Base-by-base conservation (phyloP, 2,329 filamentous ascomycete species). In the Ilyonectria robusta region DNA sequence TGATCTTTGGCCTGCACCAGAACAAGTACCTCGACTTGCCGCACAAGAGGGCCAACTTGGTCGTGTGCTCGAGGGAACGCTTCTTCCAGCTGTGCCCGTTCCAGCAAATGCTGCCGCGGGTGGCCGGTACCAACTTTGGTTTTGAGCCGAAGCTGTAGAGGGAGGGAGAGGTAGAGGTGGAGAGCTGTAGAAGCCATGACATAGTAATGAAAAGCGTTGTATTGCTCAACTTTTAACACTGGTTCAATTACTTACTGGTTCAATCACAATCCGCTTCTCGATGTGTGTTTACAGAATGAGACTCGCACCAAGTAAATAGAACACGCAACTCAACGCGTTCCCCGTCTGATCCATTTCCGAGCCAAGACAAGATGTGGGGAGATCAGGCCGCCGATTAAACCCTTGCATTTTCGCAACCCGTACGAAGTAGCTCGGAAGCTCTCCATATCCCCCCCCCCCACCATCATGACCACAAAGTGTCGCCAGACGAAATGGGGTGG, bases 1-100 rank as follows among this genome's bases (percentile, higher is more conserved):
- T 93, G 65, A 88, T 91, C 60, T 91, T 93, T 73, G 92, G 92
- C 1, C 91, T 94, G 73, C 88, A 89, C 19, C 84, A 94, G 40
- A 89, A 92, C 73, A 92, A 92, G 80, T 90, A 92, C 70, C 88
- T 93, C 70, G 92, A 94, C 71, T 79, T 93, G 70, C 90, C 90
- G 15, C 89, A 93, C 74, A 93, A 94, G 84, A 85, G 92, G 40
- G 90, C 90, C 64, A 91, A 90, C 2, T 85, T 92, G 51, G 87
- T 92, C 77, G 84, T 85, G 68, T 91, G 90, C 73, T 87, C 87
- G 50, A 81, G 91, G 10, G 89, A 91, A 78, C 85, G 90, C 67
- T 93, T 92, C 83, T 93, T 93, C 80, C 90, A 92, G 77, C 78
- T 92, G 19, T 88, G 88, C 65, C 88, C 88, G 8, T 82, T 91